Conservation (phyloP, 306 rosid species). For the Cicer pinnatifidum region DNA sequence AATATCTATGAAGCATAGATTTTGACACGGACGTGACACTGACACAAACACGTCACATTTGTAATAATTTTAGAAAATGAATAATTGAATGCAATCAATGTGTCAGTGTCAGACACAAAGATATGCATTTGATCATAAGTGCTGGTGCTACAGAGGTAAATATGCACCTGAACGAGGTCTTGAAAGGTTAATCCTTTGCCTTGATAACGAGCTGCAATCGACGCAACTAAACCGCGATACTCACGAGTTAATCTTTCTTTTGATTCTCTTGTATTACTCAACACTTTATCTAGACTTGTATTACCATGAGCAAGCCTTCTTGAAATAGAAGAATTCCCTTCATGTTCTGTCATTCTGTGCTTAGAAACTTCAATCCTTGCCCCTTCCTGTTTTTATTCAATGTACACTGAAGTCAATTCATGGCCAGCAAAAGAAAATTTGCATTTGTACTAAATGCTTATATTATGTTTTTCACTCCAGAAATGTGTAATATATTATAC, state of each 20-base stretch:
- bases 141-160: too few relatives aligned
- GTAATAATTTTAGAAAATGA: too few relatives aligned
- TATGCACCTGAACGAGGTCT: conserved; percentile 84
- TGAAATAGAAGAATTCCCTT: conserved; percentile 49
- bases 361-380: conserved; percentile 59
- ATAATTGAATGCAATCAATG: too few relatives aligned
- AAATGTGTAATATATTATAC: background rate
- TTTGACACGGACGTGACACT: too few relatives aligned
- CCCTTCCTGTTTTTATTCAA: conserved; percentile 60
- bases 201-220: conserved; percentile 69
- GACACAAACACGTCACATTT: too few relatives aligned
- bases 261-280: conserved; percentile 62
- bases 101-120: too few relatives aligned
- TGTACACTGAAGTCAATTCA: background rate
- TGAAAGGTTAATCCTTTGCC: conserved; percentile 75
- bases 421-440: background rate
- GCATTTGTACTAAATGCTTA: background rate
- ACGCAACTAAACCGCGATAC: conserved; percentile 65
- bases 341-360: conserved; percentile 48
- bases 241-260: conserved; percentile 58
- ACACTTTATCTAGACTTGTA: conserved; percentile 55
- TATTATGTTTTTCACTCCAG: background rate
- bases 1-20: too few relatives aligned
- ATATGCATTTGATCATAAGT: too few relatives aligned
- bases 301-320: conserved; percentile 48